Evolutionary conservation across 805 yeast genomes (phyloP), one percentile per base, ranked within the genome.

Genomic region (Candida easanensis): DNA sequence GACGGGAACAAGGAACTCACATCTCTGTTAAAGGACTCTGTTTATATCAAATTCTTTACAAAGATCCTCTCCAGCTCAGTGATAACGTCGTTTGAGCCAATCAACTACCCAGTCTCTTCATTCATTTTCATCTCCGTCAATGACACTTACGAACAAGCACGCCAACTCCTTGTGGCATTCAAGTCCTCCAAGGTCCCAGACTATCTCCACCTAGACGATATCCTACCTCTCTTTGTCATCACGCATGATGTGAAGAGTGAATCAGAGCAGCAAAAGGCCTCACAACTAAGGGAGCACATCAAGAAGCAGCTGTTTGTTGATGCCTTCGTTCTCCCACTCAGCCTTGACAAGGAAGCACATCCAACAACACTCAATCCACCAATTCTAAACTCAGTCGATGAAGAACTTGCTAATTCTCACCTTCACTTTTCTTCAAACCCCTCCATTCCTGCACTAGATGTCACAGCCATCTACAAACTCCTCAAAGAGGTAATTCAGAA

Each of bases 31-130:
- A 70, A 69, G 39, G 69, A 69, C 41, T 69, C 77, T 4, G 63
- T 82, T 9, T 87, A 82, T 57, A 65, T 77, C 48, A 76, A 74
- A 39, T 71, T 80, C 49, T 71, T 84, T 51, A 71, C 80, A 23
- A 74, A 79, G 50, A 56, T 84, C 33, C 66, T 84, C 7, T 73
- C 88, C 4, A 71, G 84, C 11, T 73, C 77, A 13, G 72, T 73
- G 7, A 64, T 86, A 8, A 79, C 87, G 2, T 81, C 91, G 2
- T 88, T 86, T 58, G 97, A 91, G 61, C 82, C 88, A 5, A 81
- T 89, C 61, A 82, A 85, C 51, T 97, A 90, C 58, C 97, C 97
- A 0, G 76, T 88, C 2, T 74, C 87, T 3, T 84, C 89, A 33
- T 59, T 91, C 13, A 71, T 88, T 39, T 81, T 82, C 1, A 69